These are phyloP conservation scores for Cyanidiococcus yangmingshanensis DNA, from an alignment of 23 red algal genomes.

Conservation along the genomic window DNA sequence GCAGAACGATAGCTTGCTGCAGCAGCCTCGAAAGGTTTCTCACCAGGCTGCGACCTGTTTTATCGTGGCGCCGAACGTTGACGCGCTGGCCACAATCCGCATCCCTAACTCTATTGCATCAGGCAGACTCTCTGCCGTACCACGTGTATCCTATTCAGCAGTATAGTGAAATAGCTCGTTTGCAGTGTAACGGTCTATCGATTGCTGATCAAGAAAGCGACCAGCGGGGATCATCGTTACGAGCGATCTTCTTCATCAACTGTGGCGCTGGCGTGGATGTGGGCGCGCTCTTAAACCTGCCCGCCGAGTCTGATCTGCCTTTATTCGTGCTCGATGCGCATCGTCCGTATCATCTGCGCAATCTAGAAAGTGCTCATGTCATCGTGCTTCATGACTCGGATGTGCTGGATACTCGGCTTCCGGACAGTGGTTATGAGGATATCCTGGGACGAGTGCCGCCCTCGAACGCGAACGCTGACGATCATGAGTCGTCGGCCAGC, in stretches of 20 bases:
- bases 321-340: slow-evolving; percentile 78
- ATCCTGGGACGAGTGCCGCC: slow-evolving; percentile 8
- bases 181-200: slow-evolving; percentile 28
- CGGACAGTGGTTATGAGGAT: slow-evolving; percentile 23
- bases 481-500: slow-evolving; percentile 11
- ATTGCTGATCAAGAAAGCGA: slow-evolving; percentile 20
- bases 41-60: background rate
- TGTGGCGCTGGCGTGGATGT: slow-evolving; percentile 75
- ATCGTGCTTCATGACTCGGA: slow-evolving; percentile 54
- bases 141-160: slow-evolving; percentile 71
- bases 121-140: slow-evolving; percentile 61
- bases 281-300: slow-evolving; percentile 24
- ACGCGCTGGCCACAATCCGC: slow-evolving; percentile 53
- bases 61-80: slow-evolving; percentile 31
- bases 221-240: slow-evolving; percentile 12
- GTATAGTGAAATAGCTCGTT: slow-evolving; percentile 51
- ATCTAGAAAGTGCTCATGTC: slow-evolving; percentile 54
- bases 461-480: slow-evolving; percentile 12
- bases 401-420: slow-evolving; percentile 19
- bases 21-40: background rate
- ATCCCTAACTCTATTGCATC: slow-evolving; percentile 59
- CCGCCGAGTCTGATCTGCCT: slow-evolving; percentile 14
- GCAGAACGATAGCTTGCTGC: background rate
- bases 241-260: slow-evolving; percentile 54
- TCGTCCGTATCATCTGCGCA: slow-evolving; percentile 69